A percentile compares a stretch with the other conserved stretches of the same genome.
Evolutionary conservation across 2,329 filamentous ascomycete species (phyloP).

Genomic region (Dothistroma septosporum): DNA sequence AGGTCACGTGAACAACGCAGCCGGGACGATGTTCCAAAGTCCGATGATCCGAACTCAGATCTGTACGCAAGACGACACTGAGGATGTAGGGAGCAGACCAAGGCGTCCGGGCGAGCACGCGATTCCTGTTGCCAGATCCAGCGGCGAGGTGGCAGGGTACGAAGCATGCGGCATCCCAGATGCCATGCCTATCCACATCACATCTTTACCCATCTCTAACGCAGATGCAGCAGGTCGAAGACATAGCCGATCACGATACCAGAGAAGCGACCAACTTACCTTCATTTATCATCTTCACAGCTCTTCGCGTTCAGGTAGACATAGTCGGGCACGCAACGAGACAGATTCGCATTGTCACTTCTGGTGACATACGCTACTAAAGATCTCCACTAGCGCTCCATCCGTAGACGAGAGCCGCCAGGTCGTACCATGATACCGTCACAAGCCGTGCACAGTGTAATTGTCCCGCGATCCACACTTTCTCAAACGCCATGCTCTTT

Average conservation of each 20-base stretch:
- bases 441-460: not conserved
- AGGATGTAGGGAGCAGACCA: too few relatives aligned
- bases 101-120: too few relatives aligned
- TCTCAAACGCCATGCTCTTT: slow-evolving; percentile 5
- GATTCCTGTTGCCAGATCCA: too few relatives aligned
- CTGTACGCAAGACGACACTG: too few relatives aligned
- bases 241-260: not conserved
- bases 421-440: slow-evolving; percentile 13
- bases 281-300: not conserved
- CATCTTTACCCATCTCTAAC: not conserved
- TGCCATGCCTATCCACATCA: too few relatives aligned
- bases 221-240: not conserved
- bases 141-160: too few relatives aligned
- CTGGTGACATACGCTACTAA: not conserved
- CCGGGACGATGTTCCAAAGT: too few relatives aligned
- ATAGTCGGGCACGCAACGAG: slow-evolving; percentile 5
- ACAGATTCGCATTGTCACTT: not conserved
- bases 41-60: too few relatives aligned
- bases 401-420: not conserved
- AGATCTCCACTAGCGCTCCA: not conserved
- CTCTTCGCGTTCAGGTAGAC: not conserved
- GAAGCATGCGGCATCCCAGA: too few relatives aligned
- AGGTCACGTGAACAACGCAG: too few relatives aligned
- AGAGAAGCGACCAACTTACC: not conserved
- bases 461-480: not conserved